Conservation (phyloP, 768 basidiomycete genomes). For the Chalciporus piperatus region DNA sequence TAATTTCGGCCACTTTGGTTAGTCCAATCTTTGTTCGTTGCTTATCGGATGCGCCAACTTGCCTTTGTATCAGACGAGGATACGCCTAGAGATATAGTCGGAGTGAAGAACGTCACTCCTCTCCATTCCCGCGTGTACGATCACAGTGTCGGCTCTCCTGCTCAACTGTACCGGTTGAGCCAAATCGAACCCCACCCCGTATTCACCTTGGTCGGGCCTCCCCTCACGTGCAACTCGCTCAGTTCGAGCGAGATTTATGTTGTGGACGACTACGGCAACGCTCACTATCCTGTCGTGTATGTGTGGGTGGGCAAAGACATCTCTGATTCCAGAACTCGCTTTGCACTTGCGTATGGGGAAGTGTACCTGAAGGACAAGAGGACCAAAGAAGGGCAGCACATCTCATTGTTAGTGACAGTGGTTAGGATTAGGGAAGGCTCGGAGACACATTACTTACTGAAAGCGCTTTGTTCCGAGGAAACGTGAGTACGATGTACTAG, state of each 20-base stretch:
- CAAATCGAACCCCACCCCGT: constrained; percentile 41
- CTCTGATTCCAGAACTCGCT: constrained; percentile 43
- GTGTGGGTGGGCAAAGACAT: constrained; percentile 57
- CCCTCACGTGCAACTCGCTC: constrained; percentile 34
- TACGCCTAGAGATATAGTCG: constrained; percentile 46
- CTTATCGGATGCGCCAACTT: neutral
- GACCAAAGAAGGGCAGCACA: too few relatives aligned
- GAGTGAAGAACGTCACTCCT: constrained; percentile 24
- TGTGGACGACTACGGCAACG: constrained; percentile 39
- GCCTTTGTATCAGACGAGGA: constrained; percentile 45
- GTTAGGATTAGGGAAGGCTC: constrained; percentile 36
- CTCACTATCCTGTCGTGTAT: constrained; percentile 44
- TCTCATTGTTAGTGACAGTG: constrained; percentile 17
- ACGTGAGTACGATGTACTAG: neutral
- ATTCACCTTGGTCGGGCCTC: constrained; percentile 33
- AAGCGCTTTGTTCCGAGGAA: neutral
- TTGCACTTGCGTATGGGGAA: constrained; percentile 57
- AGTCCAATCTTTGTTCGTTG: constrained; percentile 7
- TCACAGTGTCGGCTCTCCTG: constrained; percentile 7
- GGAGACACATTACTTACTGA: constrained; percentile 48
- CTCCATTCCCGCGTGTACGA: constrained; percentile 9
- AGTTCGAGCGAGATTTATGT: constrained; percentile 51
- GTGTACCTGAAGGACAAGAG: constrained; percentile 45
- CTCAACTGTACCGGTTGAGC: constrained; percentile 42
- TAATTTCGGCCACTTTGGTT: constrained; percentile 50